These are phyloP conservation scores for Pseudogymnoascus sp. DNA, from an alignment of 2,329 filamentous ascomycete species.

Conservation along the genomic window DNA sequence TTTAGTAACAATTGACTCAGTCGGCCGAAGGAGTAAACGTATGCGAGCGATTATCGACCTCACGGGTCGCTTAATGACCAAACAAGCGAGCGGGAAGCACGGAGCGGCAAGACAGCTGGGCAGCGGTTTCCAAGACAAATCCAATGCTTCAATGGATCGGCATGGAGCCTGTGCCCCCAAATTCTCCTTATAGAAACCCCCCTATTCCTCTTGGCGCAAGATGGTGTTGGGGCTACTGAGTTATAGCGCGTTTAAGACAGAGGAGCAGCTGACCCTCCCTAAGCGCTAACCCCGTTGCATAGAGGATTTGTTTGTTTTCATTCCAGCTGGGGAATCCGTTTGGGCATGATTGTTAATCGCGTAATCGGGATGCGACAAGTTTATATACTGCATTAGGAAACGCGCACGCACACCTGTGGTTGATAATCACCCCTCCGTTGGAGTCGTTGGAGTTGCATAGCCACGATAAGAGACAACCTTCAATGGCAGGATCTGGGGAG, in stretches of 20 bases:
- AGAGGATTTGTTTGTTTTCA: background rate
- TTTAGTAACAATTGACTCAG: background rate
- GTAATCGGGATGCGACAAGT: background rate
- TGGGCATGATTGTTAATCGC: background rate
- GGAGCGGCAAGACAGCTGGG: background rate
- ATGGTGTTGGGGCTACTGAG: background rate
- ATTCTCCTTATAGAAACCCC: background rate
- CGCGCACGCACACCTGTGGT: background rate
- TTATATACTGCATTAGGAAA: background rate
- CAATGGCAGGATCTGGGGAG: background rate
- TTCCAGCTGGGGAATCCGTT: background rate
- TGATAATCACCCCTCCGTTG: background rate
- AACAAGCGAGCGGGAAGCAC: slow-evolving; percentile 2
- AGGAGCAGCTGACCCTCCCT: background rate
- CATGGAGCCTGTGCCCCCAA: background rate
- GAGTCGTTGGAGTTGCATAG: background rate
- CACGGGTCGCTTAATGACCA: background rate
- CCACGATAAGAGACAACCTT: background rate
- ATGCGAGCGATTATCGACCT: background rate
- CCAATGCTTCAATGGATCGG: slow-evolving; percentile 4
- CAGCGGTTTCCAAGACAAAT: background rate
- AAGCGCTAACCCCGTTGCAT: background rate
- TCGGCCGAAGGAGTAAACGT: background rate
- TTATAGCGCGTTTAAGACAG: background rate
- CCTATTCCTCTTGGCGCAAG: background rate